phyloP scores from a whole-genome alignment of 441 rosid genomes.

The Eruca vesicaria region DNA sequence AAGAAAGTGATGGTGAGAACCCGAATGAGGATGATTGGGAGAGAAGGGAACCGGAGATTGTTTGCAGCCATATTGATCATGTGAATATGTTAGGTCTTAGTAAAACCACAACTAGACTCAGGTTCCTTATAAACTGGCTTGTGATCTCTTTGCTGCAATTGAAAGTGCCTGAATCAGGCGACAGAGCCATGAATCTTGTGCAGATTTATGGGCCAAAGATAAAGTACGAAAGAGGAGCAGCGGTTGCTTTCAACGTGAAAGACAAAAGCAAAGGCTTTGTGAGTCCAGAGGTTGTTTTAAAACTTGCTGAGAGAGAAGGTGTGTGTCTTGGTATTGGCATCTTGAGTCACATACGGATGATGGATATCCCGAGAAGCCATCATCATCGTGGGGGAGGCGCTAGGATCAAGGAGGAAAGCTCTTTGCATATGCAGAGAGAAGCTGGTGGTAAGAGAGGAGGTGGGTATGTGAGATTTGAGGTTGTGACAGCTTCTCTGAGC shows the following conservation, averaged over 20 bases:
- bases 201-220: slow-evolving; percentile 94
- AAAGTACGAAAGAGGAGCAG: slow-evolving; percentile 92
- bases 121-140: slow-evolving; percentile 92
- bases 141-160: slow-evolving; percentile 88
- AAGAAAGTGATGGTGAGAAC: slow-evolving; percentile 75
- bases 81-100: slow-evolving; percentile 90
- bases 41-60: slow-evolving; percentile 79
- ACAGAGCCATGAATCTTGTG: slow-evolving; percentile 57
- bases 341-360: slow-evolving; percentile 73
- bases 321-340: slow-evolving; percentile 82
- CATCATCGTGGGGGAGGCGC: slow-evolving; percentile 43
- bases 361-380: slow-evolving; percentile 58
- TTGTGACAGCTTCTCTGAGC: slow-evolving; percentile 90
- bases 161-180: slow-evolving; percentile 54
- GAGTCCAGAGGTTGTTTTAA: slow-evolving; percentile 80
- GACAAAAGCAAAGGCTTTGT: slow-evolving; percentile 64
- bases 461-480: slow-evolving; percentile 76
- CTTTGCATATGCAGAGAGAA: slow-evolving; percentile 64
- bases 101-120: slow-evolving; percentile 73
- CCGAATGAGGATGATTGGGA: slow-evolving; percentile 77
- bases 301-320: slow-evolving; percentile 85
- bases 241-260: slow-evolving; percentile 87
- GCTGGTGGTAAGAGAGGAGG: slow-evolving; percentile 49
- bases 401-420: slow-evolving; percentile 54
- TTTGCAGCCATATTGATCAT: slow-evolving; percentile 81